Base-by-base conservation (phyloP, 352 stramenopile species). In the Pythium periplocum region DNA sequence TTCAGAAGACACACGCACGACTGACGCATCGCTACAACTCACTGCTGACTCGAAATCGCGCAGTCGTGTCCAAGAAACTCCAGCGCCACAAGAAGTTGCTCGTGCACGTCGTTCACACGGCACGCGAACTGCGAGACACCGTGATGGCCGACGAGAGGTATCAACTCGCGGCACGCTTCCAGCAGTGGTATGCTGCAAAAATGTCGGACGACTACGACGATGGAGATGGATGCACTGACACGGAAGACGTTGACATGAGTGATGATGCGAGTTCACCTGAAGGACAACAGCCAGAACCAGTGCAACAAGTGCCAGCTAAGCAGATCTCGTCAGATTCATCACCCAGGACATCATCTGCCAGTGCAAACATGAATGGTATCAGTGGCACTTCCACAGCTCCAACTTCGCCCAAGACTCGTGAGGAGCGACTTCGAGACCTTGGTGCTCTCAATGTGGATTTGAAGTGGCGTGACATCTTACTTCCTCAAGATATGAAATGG, bases 61-160 rank as follows among this genome's bases (percentile, higher is more conserved):
- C 61, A 51, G n/a, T 62, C 5, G 58, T 73, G 33, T 77, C 69
- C 6, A 54, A 85, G 30, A 67, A 74, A 6, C 63, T 90, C 37
- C 58, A 75, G 35, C 69, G 67, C 5, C 73, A 83, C 33, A 85
- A 86, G 52, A 88, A 86, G 43, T 43, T 93, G 53, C 54, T 91
- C 1, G 65, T 69, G 30, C 77, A 83, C 54, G 69, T 77, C 48
- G 57, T 48, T 30, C 55, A 66, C 37, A 64, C 73, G 49, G 62
- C 54, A 17, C 63, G 49, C 41, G 60, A 60, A 6, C 56, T 68
- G 2, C 32, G 33, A 11, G 40, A 53, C 7, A 44, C 49, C 3
- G 48, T 87, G 12, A 70, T 73, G 53, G 31, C 72, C 34, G 67
- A 83, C 34, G 61, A 66, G 40, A 61, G 57, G 12, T 89, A 84